Percentiles rank a stretch among this genome's conserved stretches.
Evolutionary conservation across 306 rosid species (phyloP).

Genomic region (Inga oerstediana): DNA sequence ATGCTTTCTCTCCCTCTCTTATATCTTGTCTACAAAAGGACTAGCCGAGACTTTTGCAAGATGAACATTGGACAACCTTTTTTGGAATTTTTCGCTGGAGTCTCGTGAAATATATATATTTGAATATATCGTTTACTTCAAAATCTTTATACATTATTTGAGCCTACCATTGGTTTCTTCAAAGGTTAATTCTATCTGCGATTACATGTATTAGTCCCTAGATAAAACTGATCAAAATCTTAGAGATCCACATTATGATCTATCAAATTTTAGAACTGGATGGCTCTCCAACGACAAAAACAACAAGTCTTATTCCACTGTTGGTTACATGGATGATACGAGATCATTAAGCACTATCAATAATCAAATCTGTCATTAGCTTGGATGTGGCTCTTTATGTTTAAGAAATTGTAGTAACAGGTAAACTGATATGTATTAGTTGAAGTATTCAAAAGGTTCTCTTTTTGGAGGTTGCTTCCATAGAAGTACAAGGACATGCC

Average conservation of each 20-base stretch:
- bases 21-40: background rate
- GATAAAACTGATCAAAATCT: conserved; percentile 10
- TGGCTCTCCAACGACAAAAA: background rate
- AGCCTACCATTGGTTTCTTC: background rate
- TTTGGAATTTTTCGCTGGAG: background rate
- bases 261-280: background rate
- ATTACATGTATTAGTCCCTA: conserved; percentile 27
- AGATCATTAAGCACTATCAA: too few species aligned
- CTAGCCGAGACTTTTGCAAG: background rate
- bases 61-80: background rate
- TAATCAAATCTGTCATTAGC: too few species aligned
- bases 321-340: too few species aligned
- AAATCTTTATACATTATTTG: background rate
- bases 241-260: background rate
- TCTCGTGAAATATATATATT: background rate
- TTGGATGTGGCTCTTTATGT: background rate
- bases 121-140: background rate
- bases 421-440: background rate
- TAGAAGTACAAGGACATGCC: conserved; percentile 23
- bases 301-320: too few species aligned
- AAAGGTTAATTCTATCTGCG: background rate
- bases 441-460: background rate
- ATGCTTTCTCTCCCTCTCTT: too few species aligned
- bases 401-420: background rate
- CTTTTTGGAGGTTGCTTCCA: conserved; percentile 15